Percentiles rank a stretch among this genome's conserved stretches.
Evolutionary conservation across 305 asterid species (phyloP).

Genomic region (Fraxinus sp.): DNA sequence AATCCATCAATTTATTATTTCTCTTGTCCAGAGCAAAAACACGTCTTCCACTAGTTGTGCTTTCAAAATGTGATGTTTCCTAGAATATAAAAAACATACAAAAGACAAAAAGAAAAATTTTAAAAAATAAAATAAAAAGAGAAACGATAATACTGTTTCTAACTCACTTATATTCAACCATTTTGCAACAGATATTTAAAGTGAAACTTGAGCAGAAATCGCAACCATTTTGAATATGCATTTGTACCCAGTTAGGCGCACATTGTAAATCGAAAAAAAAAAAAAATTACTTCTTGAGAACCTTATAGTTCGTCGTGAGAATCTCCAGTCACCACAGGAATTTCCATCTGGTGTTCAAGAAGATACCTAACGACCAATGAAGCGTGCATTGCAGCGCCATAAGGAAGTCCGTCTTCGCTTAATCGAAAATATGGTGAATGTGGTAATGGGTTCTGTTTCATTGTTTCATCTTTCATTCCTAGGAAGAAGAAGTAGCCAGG

Average conservation of each 20-base stretch:
- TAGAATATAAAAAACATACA: neutral
- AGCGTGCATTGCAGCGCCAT: slow-evolving; percentile 95
- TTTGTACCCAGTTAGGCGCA: neutral
- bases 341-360: slow-evolving; percentile 32
- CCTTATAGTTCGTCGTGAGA: slow-evolving; percentile 60
- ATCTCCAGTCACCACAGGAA: slow-evolving; percentile 21
- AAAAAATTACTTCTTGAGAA: neutral
- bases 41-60: neutral
- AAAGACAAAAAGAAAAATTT: too few species aligned
- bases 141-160: neutral
- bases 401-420: slow-evolving; percentile 72
- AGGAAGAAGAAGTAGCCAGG: slow-evolving; percentile 83
- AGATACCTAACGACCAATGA: slow-evolving; percentile 68
- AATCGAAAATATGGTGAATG: slow-evolving; percentile 69
- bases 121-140: neutral
- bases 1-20: neutral
- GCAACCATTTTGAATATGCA: neutral
- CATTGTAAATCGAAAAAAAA: neutral
- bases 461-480: slow-evolving; percentile 60
- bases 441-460: slow-evolving; percentile 34
- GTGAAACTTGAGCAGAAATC: neutral
- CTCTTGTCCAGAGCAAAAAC: neutral
- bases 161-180: too few species aligned
- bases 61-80: neutral
- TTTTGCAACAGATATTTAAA: too few species aligned